Base-by-base conservation (phyloP, 345 rosid species). In the Stellera chamaejasme region DNA sequence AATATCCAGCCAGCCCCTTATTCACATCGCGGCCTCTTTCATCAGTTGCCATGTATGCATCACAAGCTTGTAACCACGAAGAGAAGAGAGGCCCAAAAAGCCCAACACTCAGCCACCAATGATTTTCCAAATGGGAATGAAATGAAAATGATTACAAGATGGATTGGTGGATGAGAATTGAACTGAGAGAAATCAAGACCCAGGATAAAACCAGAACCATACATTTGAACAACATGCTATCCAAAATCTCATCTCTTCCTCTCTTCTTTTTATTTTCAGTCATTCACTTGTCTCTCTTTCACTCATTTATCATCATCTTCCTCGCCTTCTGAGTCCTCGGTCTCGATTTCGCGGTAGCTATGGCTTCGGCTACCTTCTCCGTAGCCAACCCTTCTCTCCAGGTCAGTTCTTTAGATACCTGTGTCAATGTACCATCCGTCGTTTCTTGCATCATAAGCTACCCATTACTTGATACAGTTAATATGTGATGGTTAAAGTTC, bases 331-430 rank as follows among this genome's bases (percentile, higher is more conserved):
- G 23, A 7, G 49, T 15, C 6, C 13, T 4, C n/a, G n/a, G 14
- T 46, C 14, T 46, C 5, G 13, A 4, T 15, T 46, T 19, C 23
- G 23, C 23, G 4, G 10, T 13, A 23, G n/a, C 68, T 56, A 90
- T 90, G 95, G 95, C 97, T 73, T 85, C 88, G 84, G 96, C 95
- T 79, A 79, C 96, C 66, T 64, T 88, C 61, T 77, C 85, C 68
- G 85, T 88, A 61, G 79, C 91, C 79, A 92, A 82, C 76, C 93
- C 96, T 28, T 61, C 95, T 67, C 82, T 82, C 62, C 95, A 83
- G 94, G 97, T 90, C 44, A 11, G 14, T 10, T 54, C 2, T 39
- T 14, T 14, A 54, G 44, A 16, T 63, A 44, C 28, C 27, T 39
- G n/a, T 11, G 28, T 28, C 55, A 28, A 50, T 45, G n/a, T 49